phyloP scores from a whole-genome alignment of 257 asterid genomes.

The Solanum arcanum region DNA sequence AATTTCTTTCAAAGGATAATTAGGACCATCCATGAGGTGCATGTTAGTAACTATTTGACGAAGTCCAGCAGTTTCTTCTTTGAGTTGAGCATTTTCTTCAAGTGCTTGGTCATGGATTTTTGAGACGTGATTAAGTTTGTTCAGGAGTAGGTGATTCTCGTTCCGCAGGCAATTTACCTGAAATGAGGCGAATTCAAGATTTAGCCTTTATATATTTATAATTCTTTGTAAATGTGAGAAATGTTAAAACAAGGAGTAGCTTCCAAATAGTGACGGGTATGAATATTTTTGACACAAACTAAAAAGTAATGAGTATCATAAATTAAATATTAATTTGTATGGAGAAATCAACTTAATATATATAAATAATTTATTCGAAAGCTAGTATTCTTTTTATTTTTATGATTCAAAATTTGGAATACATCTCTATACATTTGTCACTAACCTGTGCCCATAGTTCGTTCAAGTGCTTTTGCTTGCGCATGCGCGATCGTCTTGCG shows the following conservation, averaged over 20 bases:
- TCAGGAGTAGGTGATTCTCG: conserved; percentile 55
- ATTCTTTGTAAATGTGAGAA: not conserved
- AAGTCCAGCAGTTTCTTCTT: conserved; percentile 7
- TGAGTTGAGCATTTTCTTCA: conserved; percentile 12
- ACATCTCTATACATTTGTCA: not conserved
- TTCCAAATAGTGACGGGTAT: not conserved
- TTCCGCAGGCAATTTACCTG: conserved; percentile 69
- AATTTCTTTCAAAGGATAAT: not conserved
- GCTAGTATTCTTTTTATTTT: not conserved
- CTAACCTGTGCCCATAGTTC: conserved; percentile 81
- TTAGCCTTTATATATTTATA: not conserved
- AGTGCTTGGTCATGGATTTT: not conserved
- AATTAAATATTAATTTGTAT: not conserved
- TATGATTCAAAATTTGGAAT: not conserved
- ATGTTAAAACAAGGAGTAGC: not conserved
- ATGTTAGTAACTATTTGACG: conserved; percentile 7
- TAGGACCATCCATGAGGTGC: not conserved
- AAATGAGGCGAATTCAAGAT: not conserved
- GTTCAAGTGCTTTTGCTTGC: conserved; percentile 84
- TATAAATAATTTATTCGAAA: not conserved
- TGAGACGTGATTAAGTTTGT: conserved; percentile 1
- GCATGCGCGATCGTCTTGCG: conserved; percentile 89
- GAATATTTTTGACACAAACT: not conserved
- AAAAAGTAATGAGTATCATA: not conserved
- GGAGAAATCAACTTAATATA: not conserved